phyloP scores from a whole-genome alignment of 169 alveolate species.

The Plasmodium knowlesi region DNA sequence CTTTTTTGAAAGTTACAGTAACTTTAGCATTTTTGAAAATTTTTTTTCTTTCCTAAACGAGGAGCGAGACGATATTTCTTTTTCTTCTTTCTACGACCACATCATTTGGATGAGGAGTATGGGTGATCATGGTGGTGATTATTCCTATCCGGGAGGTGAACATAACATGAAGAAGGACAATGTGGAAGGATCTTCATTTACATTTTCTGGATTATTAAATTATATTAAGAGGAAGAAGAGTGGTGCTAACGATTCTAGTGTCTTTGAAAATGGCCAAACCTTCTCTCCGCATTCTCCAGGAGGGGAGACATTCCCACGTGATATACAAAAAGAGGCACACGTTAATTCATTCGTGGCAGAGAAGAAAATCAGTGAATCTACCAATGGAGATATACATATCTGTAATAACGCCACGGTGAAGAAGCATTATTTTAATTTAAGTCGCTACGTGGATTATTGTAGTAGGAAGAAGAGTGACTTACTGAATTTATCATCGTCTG shows the following conservation, averaged over 20 bases:
- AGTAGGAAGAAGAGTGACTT: conserved; percentile 11
- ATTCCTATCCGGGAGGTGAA: not conserved
- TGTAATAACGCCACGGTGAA: conserved; percentile 3
- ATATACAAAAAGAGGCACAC: not conserved
- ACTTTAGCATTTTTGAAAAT: conserved; percentile 29
- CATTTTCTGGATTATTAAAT: conserved; percentile 7
- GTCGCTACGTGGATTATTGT: conserved; percentile 14
- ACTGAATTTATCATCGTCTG: not conserved
- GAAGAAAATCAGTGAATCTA: not conserved
- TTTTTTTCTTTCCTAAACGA: not conserved
- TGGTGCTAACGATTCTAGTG: not conserved
- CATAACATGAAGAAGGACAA: not conserved
- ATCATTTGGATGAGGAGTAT: not conserved
- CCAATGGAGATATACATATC: not conserved
- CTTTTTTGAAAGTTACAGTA: conserved; percentile 60
- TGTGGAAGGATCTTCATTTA: not conserved
- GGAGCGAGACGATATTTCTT: conserved; percentile 3
- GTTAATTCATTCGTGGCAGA: not conserved
- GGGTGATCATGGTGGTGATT: not conserved
- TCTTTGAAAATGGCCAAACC: not conserved
- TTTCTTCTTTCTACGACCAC: conserved; percentile 17
- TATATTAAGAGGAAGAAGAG: conserved; percentile 47
- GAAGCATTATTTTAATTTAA: conserved; percentile 22
- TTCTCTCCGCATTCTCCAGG: not conserved
- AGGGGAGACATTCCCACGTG: not conserved